These are phyloP conservation scores for Rugonectria rugulosa DNA, from an alignment of 2,329 filamentous ascomycete genomes.

Conservation along the genomic window DNA sequence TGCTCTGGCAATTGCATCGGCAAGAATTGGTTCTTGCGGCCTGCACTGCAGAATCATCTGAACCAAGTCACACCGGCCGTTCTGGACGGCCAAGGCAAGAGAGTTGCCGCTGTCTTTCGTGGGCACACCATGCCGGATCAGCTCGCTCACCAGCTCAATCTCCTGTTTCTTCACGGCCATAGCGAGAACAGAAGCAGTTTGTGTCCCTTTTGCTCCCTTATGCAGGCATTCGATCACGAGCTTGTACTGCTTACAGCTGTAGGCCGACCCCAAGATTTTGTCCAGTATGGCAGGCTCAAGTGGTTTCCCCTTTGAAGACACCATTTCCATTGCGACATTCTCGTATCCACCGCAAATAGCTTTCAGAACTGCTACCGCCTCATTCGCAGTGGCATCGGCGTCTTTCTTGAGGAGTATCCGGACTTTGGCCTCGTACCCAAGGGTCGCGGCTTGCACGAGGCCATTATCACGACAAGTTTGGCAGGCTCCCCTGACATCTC, in stretches of 20 bases:
- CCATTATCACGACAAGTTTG: conserved; percentile 13
- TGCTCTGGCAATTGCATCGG: not conserved
- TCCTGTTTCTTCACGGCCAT: conserved; percentile 3
- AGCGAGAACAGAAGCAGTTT: not conserved
- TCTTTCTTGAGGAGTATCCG: conserved; percentile 2
- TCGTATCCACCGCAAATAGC: not conserved
- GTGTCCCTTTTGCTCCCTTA: conserved; percentile 13
- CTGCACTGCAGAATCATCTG: conserved; percentile 5
- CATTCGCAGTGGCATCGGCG: not conserved
- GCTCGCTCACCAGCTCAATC: not conserved
- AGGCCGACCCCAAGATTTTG: conserved; percentile 8
- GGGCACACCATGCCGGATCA: conserved; percentile 4
- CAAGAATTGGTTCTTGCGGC: not conserved
- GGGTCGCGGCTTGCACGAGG: not conserved
- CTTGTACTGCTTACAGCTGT: conserved; percentile 1
- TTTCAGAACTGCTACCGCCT: not conserved
- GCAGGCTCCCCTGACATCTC: conserved; percentile 4
- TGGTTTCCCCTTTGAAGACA: not conserved
- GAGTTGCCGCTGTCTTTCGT: not conserved
- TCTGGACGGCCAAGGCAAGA: not conserved
- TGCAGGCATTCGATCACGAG: conserved; percentile 1
- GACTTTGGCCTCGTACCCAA: not conserved
- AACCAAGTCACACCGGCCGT: conserved; percentile 5
- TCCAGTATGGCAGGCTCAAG: not conserved
- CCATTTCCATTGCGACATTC: conserved; percentile 3